Base-by-base conservation (phyloP, 192 early-diverging fungal genomes). In the Backusella liffmaniae region DNA sequence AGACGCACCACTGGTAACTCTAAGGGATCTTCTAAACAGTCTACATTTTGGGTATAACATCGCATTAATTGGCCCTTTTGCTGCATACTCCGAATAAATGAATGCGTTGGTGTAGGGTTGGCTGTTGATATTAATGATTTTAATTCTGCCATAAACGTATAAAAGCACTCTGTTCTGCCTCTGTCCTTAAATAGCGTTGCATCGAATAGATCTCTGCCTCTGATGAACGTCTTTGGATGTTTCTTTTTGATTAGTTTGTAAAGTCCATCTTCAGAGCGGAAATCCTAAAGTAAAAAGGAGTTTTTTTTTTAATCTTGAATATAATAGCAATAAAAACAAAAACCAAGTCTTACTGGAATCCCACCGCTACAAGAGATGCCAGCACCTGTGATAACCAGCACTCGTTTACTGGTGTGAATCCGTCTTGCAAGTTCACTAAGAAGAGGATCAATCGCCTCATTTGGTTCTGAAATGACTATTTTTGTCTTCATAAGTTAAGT, bases 11-110 rank as follows among this genome's bases (percentile, higher is more conserved):
- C 93, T 39, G 89, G 85, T 74, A 95, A 73, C 16, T 91, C 90
- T 3, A 94, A 84, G 16, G 89, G 86, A 65, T 89, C 88, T 78
- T 99, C 97, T 13, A 99, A 84, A 76, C 93, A 91, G 76, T 99
- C 98, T 73, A 98, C 98, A 82, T 99, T 99, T 84, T 97, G 97
- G 15, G 98, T 98, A 70, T 99, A 99, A 81, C 94, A 96, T 6
- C 98, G 84, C 29, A 96, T 74, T 9, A 99, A 87, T 81, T 94
- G 92, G 18, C 92, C 91, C 8, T 82, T 79, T 26, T 93, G 89
- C 23, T 92, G 87, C 2, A 99, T 80, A 56, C 86, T 78, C 67
- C 92, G 91, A 75, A 99, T 89, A 77, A 98, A 98, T 37, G 82
- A 73, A 80, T 99, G 98, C 6, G 97, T 95, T 1, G 89, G 90